These are phyloP conservation scores for Colletotrichum lini DNA, from an alignment of 2,329 filamentous ascomycete species.

Conservation along the genomic window DNA sequence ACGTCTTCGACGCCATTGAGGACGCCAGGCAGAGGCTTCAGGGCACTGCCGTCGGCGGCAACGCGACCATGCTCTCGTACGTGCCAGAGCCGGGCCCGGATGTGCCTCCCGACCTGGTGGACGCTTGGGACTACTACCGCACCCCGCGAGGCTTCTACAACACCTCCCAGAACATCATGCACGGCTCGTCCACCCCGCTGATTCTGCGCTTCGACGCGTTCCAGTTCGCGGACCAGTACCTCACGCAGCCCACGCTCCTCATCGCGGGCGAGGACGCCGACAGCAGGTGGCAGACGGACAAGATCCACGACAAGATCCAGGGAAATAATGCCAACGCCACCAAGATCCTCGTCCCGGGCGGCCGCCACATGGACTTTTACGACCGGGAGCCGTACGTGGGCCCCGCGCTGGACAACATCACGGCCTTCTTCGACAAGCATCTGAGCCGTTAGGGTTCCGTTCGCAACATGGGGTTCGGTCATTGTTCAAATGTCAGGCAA, in stretches of 20 bases:
- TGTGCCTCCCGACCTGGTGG: slow-evolving; percentile 53
- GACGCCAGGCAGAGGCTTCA: neutral
- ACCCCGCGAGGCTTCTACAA: slow-evolving; percentile 40
- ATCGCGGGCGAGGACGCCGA: slow-evolving; percentile 16
- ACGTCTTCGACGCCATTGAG: too few relatives aligned
- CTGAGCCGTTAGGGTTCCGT: neutral
- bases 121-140: slow-evolving; percentile 42
- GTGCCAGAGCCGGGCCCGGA: slow-evolving; percentile 53
- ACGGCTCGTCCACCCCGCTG: neutral
- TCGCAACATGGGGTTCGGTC: too few relatives aligned
- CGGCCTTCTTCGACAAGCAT: neutral
- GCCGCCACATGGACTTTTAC: slow-evolving; percentile 24
- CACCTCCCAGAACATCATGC: slow-evolving; percentile 7
- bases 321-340: neutral
- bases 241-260: slow-evolving; percentile 4
- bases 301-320: neutral
- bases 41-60: slow-evolving; percentile 4
- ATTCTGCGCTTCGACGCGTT: slow-evolving; percentile 14
- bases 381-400: slow-evolving; percentile 16
- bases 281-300: slow-evolving; percentile 9
- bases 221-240: slow-evolving; percentile 8
- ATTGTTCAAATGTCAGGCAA: too few relatives aligned
- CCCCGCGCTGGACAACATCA: neutral
- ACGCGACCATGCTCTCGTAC: slow-evolving; percentile 9
- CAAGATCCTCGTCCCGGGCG: slow-evolving; percentile 3